Base-by-base conservation (phyloP, 2,329 filamentous ascomycete species). In the Aspergillus sp. region DNA sequence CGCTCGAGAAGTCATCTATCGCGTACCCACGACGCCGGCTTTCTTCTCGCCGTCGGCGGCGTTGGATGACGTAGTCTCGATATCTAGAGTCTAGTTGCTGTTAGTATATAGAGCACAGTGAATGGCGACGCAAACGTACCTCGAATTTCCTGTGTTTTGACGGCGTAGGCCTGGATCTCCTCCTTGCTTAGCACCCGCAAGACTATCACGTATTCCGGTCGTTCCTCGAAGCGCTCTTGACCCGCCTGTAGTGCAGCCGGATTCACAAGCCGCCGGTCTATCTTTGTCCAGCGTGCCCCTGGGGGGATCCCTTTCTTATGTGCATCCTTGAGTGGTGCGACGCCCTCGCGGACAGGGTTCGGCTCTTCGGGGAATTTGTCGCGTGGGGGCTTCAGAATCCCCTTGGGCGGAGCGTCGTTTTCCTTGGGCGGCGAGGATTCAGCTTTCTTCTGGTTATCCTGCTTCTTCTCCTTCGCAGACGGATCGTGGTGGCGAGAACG, bases 141-240 rank as follows among this genome's bases (percentile, higher is more conserved):
- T 86, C 93, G 86, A 64, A 97, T 86, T 72, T 92, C 87, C 66
- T 89, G 87, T 9, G 94, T 97, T 53, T 89, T 90, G 65, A 89
- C 85, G 13, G 93, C 92, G 73, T 96, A 93, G 38, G 87, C 89
- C 76, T 96, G 90, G 59, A 98, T 96, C 72, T 98, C 93, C 68
- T 96, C 91, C 76, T 91, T 91, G 52, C 87, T 91, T 73, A 98
- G 77, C 7, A 97, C 94, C 59, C 93, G 85, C 59, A 98, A 82
- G 2, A 97, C 93, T 75, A 97, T 97, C 62, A 98, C 93, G 76
- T 93, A 96, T 72, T 97, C 93, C 62, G 93, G 87, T n/a, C 93
- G 87, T 69, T 96, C 91, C 77, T 98, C 94, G 68, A 91, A 98
- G 31, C 94, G 85, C 79, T 97, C 93, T 70, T 95, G 91, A n/a